Evolutionary conservation across 176 grass and related monocot genomes (phyloP), one percentile per base, ranked within the genome.

Genomic region (Ensete glaucum): DNA sequence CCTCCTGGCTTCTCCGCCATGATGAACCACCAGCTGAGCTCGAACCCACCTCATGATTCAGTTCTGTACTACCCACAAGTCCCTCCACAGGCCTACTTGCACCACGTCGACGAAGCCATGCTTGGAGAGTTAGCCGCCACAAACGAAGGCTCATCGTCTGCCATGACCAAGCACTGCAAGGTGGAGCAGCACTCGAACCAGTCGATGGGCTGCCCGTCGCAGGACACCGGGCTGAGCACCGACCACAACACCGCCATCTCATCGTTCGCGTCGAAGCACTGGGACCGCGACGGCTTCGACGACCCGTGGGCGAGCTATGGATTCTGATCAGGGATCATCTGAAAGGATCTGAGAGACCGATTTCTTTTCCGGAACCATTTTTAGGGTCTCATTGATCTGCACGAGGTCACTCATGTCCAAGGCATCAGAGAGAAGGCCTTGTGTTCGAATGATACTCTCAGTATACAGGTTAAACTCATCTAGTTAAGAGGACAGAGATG

Each of bases 191-290:
- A 63, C 74, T 60, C 74, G 56, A 76, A 64, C 57, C 57, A 76
- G 10, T 84, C 75, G 0, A 81, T 89, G 69, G 81, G 77, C 55
- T 59, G 74, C 57, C 55, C 27, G 16, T 83, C 71, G 0, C 71
- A 79, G 53, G 80, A 83, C 52, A 66, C 73, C 8, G 59, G 43
- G 6, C 15, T 59, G 58, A 83, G 68, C 64, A 80, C 75, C 8
- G 69, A 71, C 2, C 67, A 87, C n/a, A 76, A 70, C 64, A n/a
- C 16, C 8, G 79, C 84, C 66, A 85, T 82, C 66, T 79, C 72
- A 0, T 73, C 82, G 5, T 22, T 76, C 50, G 21, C 21, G 1
- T 62, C 55, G 26, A 25, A 8, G 48, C 43, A 5, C 1, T 3
- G 11, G 2, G 1, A 34, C 54, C 51, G 50, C 24, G 55, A 58